Evolutionary conservation across 2,329 filamentous ascomycete genomes (phyloP).

Genomic region (Cryphonectria naterciae): DNA sequence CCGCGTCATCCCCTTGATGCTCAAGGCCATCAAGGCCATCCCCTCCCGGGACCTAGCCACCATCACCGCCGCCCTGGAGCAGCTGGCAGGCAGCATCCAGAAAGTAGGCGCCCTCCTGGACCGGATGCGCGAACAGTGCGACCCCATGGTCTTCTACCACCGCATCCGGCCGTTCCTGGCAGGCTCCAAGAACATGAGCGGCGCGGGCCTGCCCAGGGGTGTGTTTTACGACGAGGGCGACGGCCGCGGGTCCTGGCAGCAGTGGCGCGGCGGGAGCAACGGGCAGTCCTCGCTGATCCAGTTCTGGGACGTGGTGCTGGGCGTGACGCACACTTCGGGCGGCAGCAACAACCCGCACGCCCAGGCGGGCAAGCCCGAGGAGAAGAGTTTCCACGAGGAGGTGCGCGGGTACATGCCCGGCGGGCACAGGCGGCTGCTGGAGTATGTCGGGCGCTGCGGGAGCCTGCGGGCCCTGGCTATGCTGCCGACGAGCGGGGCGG

Average conservation of each 20-base stretch:
- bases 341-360: constrained; percentile 39
- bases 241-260: constrained; percentile 68
- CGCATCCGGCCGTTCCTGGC: constrained; percentile 86
- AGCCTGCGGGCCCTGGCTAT: constrained; percentile 75
- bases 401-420: constrained; percentile 93
- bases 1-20: constrained; percentile 74
- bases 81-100: constrained; percentile 69
- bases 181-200: constrained; percentile 89
- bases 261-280: constrained; percentile 89
- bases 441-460: constrained; percentile 68
- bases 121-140: constrained; percentile 88
- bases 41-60: constrained; percentile 60
- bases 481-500: constrained; percentile 53
- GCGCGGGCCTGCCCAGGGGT: constrained; percentile 79
- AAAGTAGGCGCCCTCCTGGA: constrained; percentile 70
- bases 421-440: constrained; percentile 77
- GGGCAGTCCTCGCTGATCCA: constrained; percentile 92
- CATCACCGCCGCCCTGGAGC: constrained; percentile 66
- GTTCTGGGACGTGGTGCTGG: constrained; percentile 86
- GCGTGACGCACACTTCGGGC: constrained; percentile 70
- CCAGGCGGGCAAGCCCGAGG: constrained; percentile 25
- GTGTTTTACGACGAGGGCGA: constrained; percentile 81
- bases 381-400: constrained; percentile 57
- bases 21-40: constrained; percentile 74
- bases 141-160: constrained; percentile 87